A percentile compares a stretch with the other conserved stretches of the same genome.
Evolutionary conservation across 1,139 yeast genomes (phyloP).

Genomic region (Wickerhamomyces sp.): DNA sequence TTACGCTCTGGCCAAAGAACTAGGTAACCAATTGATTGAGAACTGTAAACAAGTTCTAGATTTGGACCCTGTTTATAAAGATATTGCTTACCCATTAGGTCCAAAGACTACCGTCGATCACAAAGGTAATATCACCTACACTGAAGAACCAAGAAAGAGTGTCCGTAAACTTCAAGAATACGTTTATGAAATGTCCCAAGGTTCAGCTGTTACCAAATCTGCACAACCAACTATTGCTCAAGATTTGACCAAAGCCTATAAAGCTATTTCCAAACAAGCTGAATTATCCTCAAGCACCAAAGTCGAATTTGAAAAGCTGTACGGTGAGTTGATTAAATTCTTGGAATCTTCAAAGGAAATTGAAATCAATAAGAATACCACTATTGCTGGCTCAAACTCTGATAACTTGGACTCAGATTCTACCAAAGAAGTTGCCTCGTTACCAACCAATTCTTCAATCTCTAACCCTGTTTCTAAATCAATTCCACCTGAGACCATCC

Average conservation of each 20-base stretch:
- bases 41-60: slow-evolving; percentile 87
- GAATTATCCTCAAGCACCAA: slow-evolving; percentile 53
- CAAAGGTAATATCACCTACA: slow-evolving; percentile 81
- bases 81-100: slow-evolving; percentile 89
- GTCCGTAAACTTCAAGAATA: slow-evolving; percentile 95
- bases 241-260: slow-evolving; percentile 80
- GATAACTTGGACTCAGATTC: slow-evolving; percentile 51
- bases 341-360: slow-evolving; percentile 68
- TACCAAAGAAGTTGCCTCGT: slow-evolving; percentile 79
- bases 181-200: slow-evolving; percentile 94
- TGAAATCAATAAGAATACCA: slow-evolving; percentile 37
- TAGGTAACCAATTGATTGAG: slow-evolving; percentile 91
- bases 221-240: slow-evolving; percentile 70
- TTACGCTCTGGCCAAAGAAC: slow-evolving; percentile 80
- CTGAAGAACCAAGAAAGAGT: slow-evolving; percentile 82
- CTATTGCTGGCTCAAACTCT: slow-evolving; percentile 35
- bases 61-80: slow-evolving; percentile 88
- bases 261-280: slow-evolving; percentile 69
- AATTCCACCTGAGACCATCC: slow-evolving; percentile 81
- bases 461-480: slow-evolving; percentile 69
- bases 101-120: slow-evolving; percentile 86
- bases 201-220: slow-evolving; percentile 73
- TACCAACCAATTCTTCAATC: slow-evolving; percentile 66
- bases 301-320: slow-evolving; percentile 74
- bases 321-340: slow-evolving; percentile 70